Percentiles rank a stretch among this genome's conserved stretches.
phyloP scores from a whole-genome alignment of 2,329 filamentous ascomycete species.

The Erysiphe neolycopersici region DNA sequence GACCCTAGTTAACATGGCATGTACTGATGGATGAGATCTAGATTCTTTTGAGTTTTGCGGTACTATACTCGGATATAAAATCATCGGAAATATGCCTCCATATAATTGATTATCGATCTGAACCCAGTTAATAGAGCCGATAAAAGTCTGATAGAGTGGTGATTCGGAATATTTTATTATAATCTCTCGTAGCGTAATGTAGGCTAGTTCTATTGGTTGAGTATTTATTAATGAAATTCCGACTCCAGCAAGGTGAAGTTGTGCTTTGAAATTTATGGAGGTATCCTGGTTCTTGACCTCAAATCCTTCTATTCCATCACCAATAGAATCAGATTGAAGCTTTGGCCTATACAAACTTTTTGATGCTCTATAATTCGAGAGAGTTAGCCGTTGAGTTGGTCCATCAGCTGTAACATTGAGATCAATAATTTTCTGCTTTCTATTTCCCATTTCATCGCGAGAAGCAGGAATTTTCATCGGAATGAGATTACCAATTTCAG shows the following conservation, averaged over 20 bases:
- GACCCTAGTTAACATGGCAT: slow-evolving; percentile 72
- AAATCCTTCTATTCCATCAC: slow-evolving; percentile 39
- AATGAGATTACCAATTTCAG: slow-evolving; percentile 86
- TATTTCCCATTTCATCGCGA: slow-evolving; percentile 22
- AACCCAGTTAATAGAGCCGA: slow-evolving; percentile 87
- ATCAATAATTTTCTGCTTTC: slow-evolving; percentile 66
- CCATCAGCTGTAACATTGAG: slow-evolving; percentile 90
- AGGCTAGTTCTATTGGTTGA: slow-evolving; percentile 75
- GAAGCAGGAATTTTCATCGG: slow-evolving; percentile 64
- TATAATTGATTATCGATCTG: slow-evolving; percentile 98
- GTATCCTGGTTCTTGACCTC: slow-evolving; percentile 86
- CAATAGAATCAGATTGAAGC: slow-evolving; percentile 23
- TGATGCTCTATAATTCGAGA: slow-evolving; percentile 81
- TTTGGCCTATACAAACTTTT: slow-evolving; percentile 65
- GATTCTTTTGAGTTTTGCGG: slow-evolving; percentile 87
- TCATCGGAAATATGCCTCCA: slow-evolving; percentile 90
- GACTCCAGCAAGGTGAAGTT: slow-evolving; percentile 67
- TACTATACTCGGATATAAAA: slow-evolving; percentile 90
- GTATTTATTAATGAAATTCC: slow-evolving; percentile 84
- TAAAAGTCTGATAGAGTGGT: slow-evolving; percentile 74
- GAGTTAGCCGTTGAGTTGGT: slow-evolving; percentile 75
- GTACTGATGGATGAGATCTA: slow-evolving; percentile 83
- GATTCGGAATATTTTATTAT: slow-evolving; percentile 82
- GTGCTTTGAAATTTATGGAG: slow-evolving; percentile 66
- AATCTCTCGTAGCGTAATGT: slow-evolving; percentile 77